These are phyloP conservation scores for Jamesozyma hellenica DNA, from an alignment of 805 yeast species.

Conservation along the genomic window DNA sequence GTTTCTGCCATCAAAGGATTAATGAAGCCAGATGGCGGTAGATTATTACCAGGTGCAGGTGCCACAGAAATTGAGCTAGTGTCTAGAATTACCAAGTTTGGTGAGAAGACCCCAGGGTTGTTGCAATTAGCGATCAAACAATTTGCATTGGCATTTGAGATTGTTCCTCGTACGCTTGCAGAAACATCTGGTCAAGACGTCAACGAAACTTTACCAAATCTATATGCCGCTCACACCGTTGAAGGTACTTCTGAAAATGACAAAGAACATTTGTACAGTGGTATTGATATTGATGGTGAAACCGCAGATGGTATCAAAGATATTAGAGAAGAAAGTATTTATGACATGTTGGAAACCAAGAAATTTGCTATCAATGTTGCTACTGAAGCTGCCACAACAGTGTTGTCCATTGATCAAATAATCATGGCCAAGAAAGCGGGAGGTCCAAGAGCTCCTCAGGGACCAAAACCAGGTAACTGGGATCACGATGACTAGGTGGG, in stretches of 20 bases:
- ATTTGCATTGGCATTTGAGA: slow-evolving; percentile 90
- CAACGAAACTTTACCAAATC: slow-evolving; percentile 76
- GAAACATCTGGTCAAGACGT: slow-evolving; percentile 92
- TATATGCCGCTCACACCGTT: slow-evolving; percentile 75
- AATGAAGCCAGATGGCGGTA: slow-evolving; percentile 64
- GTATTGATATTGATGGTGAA: slow-evolving; percentile 75
- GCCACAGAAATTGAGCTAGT: slow-evolving; percentile 86
- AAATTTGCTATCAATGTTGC: slow-evolving; percentile 85
- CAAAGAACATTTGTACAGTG: slow-evolving; percentile 33
- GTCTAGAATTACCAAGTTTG: slow-evolving; percentile 66
- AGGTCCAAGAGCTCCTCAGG: slow-evolving; percentile 86
- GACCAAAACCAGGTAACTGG: slow-evolving; percentile 89
- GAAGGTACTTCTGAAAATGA: slow-evolving; percentile 13
- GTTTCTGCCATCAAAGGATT: slow-evolving; percentile 85
- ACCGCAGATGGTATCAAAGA: slow-evolving; percentile 60
- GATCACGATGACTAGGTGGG: slow-evolving; percentile 66
- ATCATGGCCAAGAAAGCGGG: slow-evolving; percentile 99
- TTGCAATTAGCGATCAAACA: slow-evolving; percentile 88
- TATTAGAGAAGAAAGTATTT: slow-evolving; percentile 57
- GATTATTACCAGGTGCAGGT: slow-evolving; percentile 92
- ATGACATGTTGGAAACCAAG: slow-evolving; percentile 72
- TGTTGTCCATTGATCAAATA: slow-evolving; percentile 77
- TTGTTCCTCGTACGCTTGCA: slow-evolving; percentile 82
- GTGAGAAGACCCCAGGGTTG: slow-evolving; percentile 90
- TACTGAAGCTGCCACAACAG: slow-evolving; percentile 85